Conservation (phyloP, 2,329 filamentous ascomycete species). For the Aurifilum marmelostoma region DNA sequence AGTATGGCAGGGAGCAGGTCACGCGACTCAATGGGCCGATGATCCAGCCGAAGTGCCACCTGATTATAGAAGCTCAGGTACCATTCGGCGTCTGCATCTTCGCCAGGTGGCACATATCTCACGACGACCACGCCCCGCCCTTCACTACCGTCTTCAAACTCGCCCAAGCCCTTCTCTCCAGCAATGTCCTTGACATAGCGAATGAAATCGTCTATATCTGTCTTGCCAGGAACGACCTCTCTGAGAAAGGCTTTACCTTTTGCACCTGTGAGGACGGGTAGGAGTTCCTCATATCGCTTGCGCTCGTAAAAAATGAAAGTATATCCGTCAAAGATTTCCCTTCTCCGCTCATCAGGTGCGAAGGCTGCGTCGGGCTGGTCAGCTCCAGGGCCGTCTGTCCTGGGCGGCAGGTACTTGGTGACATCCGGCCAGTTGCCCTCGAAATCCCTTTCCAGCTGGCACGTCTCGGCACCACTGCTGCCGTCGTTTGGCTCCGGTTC, state of each 20-base stretch:
- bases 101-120: conserved; percentile 64
- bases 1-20: conserved; percentile 92
- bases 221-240: conserved; percentile 63
- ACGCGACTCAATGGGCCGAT: conserved; percentile 83
- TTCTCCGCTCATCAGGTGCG: conserved; percentile 66
- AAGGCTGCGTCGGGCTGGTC: conserved; percentile 71
- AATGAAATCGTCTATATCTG: conserved; percentile 74
- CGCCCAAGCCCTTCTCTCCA: conserved; percentile 71
- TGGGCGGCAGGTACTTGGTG: conserved; percentile 70
- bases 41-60: conserved; percentile 73
- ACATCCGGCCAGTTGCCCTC: conserved; percentile 77
- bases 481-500: conserved; percentile 49
- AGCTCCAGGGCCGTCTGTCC: conserved; percentile 71
- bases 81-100: conserved; percentile 62
- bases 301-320: conserved; percentile 85
- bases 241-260: conserved; percentile 79
- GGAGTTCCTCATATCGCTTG: conserved; percentile 74
- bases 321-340: conserved; percentile 80
- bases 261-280: conserved; percentile 75
- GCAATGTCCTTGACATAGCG: conserved; percentile 74
- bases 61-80: conserved; percentile 68
- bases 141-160: conserved; percentile 64
- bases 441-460: conserved; percentile 77
- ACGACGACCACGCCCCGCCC: conserved; percentile 79
- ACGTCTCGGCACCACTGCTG: conserved; percentile 55